phyloP scores from a whole-genome alignment of 2,329 filamentous ascomycete genomes.

The Colletotrichum neosansevieriae region DNA sequence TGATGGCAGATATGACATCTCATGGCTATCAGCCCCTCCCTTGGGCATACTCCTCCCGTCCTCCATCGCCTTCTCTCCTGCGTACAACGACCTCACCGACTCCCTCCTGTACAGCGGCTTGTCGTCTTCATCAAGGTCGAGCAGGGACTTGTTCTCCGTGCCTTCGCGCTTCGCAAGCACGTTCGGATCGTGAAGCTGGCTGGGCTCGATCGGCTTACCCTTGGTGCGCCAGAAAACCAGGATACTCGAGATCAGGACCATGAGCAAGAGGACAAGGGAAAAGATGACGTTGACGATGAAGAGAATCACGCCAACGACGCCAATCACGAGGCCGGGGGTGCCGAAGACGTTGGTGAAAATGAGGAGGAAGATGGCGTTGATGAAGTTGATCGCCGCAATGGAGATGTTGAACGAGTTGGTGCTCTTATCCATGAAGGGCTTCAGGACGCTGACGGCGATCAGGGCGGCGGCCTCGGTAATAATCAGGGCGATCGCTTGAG shows the following conservation, averaged over 20 bases:
- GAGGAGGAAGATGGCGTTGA: conserved; percentile 89
- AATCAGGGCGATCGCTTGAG: conserved; percentile 87
- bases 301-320: conserved; percentile 89
- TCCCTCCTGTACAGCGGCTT: conserved; percentile 45
- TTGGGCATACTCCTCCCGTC: conserved; percentile 14
- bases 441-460: conserved; percentile 81
- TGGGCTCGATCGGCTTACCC: conserved; percentile 79
- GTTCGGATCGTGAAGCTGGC: conserved; percentile 89
- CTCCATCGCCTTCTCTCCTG: conserved; percentile 31
- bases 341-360: conserved; percentile 91
- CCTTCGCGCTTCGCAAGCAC: conserved; percentile 88
- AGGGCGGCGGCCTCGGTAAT: conserved; percentile 85
- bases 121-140: conserved; percentile 57
- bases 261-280: conserved; percentile 83
- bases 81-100: conserved; percentile 22
- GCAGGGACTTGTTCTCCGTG: conserved; percentile 53
- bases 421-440: conserved; percentile 99
- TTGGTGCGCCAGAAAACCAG: conserved; percentile 89
- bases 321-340: conserved; percentile 84
- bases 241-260: conserved; percentile 73
- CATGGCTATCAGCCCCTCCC: conserved; percentile 5
- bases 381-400: conserved; percentile 89
- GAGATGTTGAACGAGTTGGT: conserved; percentile 97
- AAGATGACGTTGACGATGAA: conserved; percentile 92
- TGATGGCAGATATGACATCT: conserved; percentile 30